phyloP scores from a whole-genome alignment of 2,329 filamentous ascomycete species.

The Pestalotiopsis fici region DNA sequence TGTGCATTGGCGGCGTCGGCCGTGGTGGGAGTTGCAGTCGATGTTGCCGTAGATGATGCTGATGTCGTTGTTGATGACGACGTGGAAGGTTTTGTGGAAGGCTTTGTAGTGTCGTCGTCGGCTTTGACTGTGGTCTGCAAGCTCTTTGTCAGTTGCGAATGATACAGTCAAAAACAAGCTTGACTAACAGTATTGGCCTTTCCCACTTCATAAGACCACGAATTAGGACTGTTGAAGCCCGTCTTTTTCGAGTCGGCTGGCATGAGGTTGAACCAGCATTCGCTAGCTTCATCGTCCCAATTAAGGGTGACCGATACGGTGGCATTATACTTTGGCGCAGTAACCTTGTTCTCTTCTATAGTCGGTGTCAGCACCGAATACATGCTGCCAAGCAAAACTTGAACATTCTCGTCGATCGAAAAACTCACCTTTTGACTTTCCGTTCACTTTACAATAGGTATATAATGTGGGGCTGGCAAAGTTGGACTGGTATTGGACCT shows the following conservation, averaged over 20 bases:
- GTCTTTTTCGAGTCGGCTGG: background rate
- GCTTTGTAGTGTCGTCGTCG: background rate
- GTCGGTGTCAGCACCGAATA: background rate
- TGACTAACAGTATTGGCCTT: background rate
- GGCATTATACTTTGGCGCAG: background rate
- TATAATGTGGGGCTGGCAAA: background rate
- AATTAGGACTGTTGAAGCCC: background rate
- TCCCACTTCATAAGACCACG: background rate
- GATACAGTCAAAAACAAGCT: background rate
- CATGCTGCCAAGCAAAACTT: background rate
- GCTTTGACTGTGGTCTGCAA: background rate
- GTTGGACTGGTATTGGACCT: background rate
- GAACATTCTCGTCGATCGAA: background rate
- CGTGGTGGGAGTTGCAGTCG: background rate
- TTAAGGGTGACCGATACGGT: background rate
- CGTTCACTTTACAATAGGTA: background rate
- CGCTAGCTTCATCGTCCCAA: background rate
- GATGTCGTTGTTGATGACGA: background rate
- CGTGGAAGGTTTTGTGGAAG: background rate
- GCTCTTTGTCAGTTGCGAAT: background rate
- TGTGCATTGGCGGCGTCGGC: background rate
- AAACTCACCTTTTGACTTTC: background rate
- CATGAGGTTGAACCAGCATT: background rate
- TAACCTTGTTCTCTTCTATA: background rate
- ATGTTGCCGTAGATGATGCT: background rate